Evolutionary conservation across 2,329 filamentous ascomycete genomes (phyloP).

Genomic region (Pseudogymnoascus sp.): DNA sequence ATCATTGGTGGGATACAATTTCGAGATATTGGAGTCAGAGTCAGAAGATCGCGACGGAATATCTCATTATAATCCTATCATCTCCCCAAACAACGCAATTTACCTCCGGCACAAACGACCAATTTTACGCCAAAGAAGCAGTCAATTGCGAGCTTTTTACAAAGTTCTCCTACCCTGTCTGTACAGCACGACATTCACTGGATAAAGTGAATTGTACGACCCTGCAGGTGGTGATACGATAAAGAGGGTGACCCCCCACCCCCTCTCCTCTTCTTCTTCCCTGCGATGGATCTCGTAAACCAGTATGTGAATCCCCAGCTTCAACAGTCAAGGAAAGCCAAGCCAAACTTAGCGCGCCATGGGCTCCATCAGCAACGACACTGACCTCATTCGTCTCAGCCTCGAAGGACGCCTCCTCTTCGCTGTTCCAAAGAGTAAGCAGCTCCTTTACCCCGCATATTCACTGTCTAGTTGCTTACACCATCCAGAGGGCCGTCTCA

Average conservation of each 20-base stretch:
- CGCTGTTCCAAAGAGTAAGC: conserved; percentile 95
- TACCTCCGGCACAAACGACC: background rate
- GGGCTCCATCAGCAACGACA: conserved; percentile 41
- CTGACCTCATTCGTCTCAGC: conserved; percentile 43
- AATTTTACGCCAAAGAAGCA: background rate
- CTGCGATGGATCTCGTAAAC: conserved; percentile 51
- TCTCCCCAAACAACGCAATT: background rate
- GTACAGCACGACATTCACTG: background rate
- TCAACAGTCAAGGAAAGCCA: conserved; percentile 11
- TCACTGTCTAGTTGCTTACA: background rate
- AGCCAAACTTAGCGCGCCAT: conserved; percentile 28
- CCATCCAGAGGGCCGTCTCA: conserved; percentile 74
- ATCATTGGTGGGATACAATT: conserved; percentile 6
- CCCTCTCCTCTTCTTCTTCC: background rate
- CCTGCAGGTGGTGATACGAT: conserved; percentile 6
- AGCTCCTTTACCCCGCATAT: conserved; percentile 11
- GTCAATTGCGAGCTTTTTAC: background rate
- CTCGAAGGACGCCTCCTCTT: conserved; percentile 90
- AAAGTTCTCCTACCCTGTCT: background rate
- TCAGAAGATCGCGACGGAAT: background rate
- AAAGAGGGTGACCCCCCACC: conserved; percentile 6
- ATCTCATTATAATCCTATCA: background rate
- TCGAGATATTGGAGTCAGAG: conserved; percentile 3
- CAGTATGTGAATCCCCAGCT: conserved; percentile 34
- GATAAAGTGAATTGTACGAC: conserved; percentile 6